phyloP scores from a whole-genome alignment of 805 yeast genomes.

The Candida jianshihensis region DNA sequence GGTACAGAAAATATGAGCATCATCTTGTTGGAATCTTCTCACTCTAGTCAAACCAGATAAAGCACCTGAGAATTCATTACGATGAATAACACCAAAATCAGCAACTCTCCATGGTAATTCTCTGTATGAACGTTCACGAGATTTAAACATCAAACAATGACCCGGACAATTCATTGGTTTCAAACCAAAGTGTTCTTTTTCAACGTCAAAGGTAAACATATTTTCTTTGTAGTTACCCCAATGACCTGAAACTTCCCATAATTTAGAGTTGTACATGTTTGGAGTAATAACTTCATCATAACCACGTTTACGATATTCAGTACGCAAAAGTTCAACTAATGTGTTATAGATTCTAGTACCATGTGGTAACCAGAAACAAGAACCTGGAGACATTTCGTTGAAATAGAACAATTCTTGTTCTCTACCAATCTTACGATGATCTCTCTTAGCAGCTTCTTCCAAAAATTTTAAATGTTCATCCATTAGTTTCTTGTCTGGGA shows the following conservation, averaged over 20 bases:
- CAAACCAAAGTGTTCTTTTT: slow-evolving; percentile 89
- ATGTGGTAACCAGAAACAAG: slow-evolving; percentile 98
- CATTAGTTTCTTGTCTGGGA: slow-evolving; percentile 97
- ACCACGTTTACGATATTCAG: slow-evolving; percentile 87
- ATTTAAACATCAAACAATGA: slow-evolving; percentile 87
- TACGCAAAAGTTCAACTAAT: slow-evolving; percentile 69
- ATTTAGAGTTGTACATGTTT: slow-evolving; percentile 93
- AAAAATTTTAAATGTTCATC: slow-evolving; percentile 90
- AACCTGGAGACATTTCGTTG: slow-evolving; percentile 96
- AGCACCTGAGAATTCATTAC: slow-evolving; percentile 96
- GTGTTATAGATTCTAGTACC: slow-evolving; percentile 96
- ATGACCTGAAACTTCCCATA: slow-evolving; percentile 99
- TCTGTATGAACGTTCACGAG: slow-evolving; percentile 91
- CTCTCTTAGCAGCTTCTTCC: slow-evolving; percentile 93
- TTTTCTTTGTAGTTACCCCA: slow-evolving; percentile 97
- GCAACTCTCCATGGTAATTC: slow-evolving; percentile 99
- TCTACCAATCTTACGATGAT: slow-evolving; percentile 91
- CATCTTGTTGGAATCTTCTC: slow-evolving; percentile 98
- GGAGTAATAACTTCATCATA: slow-evolving; percentile 99
- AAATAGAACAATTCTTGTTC: slow-evolving; percentile 95
- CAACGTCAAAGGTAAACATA: slow-evolving; percentile 95
- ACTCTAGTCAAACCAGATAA: slow-evolving; percentile 93
- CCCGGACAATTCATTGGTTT: slow-evolving; percentile 94
- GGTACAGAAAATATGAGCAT: slow-evolving; percentile 96
- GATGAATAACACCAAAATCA: slow-evolving; percentile 94